These are phyloP conservation scores for Wickerhamiella vanderwaltii DNA, from an alignment of 805 yeast genomes.

Conservation along the genomic window DNA sequence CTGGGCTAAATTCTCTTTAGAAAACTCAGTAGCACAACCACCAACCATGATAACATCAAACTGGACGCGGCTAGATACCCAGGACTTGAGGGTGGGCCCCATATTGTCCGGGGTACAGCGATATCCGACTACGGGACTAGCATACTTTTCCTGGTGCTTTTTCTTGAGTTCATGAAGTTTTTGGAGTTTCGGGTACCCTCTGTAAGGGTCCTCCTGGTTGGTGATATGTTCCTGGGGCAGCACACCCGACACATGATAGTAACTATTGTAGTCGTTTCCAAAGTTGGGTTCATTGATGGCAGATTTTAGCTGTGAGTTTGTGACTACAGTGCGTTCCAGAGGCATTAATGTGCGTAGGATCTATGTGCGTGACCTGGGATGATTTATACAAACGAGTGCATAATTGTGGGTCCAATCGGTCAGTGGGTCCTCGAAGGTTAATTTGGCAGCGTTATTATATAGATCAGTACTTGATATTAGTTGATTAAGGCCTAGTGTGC, in stretches of 20 bases:
- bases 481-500: too few relatives aligned
- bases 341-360: constrained; percentile 1
- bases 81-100: constrained; percentile 42
- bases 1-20: constrained; percentile 46
- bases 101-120: constrained; percentile 42
- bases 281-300: constrained; percentile 23
- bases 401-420: neutral
- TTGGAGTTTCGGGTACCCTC: constrained; percentile 79
- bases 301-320: constrained; percentile 12
- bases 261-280: constrained; percentile 64
- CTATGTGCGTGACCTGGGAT: neutral
- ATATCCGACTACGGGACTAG: constrained; percentile 55
- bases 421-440: too few relatives aligned
- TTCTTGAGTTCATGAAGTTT: constrained; percentile 53
- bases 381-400: too few relatives aligned
- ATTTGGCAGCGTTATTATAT: too few relatives aligned
- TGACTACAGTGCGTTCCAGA: neutral
- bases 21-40: constrained; percentile 59
- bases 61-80: constrained; percentile 48
- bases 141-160: constrained; percentile 40
- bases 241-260: constrained; percentile 49
- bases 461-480: too few relatives aligned
- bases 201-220: constrained; percentile 53
- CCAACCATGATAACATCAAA: constrained; percentile 92
- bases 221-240: constrained; percentile 54